Conservation (phyloP, 1,284 basidiomycete species). For the Taiwanofungus camphoratus region DNA sequence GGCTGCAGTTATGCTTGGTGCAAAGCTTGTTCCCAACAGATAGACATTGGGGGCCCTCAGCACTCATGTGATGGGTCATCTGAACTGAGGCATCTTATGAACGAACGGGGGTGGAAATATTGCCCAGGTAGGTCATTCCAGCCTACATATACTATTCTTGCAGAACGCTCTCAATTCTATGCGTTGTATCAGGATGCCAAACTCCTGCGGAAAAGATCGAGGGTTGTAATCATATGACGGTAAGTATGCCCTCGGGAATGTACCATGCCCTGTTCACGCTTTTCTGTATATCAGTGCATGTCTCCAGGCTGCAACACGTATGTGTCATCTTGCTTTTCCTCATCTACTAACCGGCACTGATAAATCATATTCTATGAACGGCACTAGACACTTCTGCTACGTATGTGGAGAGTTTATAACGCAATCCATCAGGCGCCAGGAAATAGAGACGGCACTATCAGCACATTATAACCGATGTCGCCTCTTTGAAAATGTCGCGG, state of each 20-base stretch:
- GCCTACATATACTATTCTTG: background rate
- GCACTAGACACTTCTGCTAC: slow-evolving; percentile 39
- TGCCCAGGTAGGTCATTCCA: slow-evolving; percentile 41
- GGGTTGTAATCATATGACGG: slow-evolving; percentile 65
- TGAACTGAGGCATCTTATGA: slow-evolving; percentile 49
- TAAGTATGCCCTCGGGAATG: slow-evolving; percentile 24
- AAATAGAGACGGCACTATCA: slow-evolving; percentile 37
- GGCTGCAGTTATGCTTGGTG: slow-evolving; percentile 47
- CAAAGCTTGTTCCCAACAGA: slow-evolving; percentile 42
- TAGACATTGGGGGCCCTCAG: slow-evolving; percentile 31
- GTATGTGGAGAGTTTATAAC: slow-evolving; percentile 47
- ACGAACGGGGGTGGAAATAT: slow-evolving; percentile 46
- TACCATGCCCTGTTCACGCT: background rate
- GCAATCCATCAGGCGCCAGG: slow-evolving; percentile 36
- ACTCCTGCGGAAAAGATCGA: slow-evolving; percentile 50
- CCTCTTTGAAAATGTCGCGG: slow-evolving; percentile 32
- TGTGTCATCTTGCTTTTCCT: slow-evolving; percentile 11
- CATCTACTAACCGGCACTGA: background rate
- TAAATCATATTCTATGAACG: background rate
- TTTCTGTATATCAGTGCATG: slow-evolving; percentile 36
- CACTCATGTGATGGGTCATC: slow-evolving; percentile 55
- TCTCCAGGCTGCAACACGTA: slow-evolving; percentile 55
- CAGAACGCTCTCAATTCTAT: background rate
- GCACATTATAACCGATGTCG: slow-evolving; percentile 42
- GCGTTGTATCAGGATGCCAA: slow-evolving; percentile 51